Conservation (phyloP, 1,284 basidiomycete species). For the Pseudozyma sp. region DNA sequence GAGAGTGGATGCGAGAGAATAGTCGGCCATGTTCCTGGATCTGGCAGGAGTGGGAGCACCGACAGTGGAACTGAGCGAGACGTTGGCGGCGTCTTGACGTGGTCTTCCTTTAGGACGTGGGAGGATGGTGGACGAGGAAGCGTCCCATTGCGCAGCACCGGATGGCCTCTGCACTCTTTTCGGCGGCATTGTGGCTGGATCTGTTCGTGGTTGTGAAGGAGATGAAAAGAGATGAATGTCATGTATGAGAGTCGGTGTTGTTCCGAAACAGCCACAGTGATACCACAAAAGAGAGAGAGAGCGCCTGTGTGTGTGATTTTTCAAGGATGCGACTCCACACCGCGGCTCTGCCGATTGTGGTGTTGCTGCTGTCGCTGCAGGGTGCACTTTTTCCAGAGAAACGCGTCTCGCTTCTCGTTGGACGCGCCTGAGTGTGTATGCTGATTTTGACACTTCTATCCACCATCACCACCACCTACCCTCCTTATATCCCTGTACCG, state of each 20-base stretch:
- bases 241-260: neutral
- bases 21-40: conserved; percentile 1
- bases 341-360: neutral
- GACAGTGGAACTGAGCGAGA: conserved; percentile 37
- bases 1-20: conserved; percentile 33
- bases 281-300: neutral
- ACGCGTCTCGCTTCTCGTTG: neutral
- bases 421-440: neutral
- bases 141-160: conserved; percentile 9
- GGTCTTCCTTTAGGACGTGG: conserved; percentile 14
- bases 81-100: conserved; percentile 17
- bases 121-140: conserved; percentile 11
- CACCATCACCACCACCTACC: neutral
- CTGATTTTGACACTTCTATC: neutral
- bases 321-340: neutral
- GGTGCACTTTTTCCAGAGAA: neutral
- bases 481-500: no score
- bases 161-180: neutral
- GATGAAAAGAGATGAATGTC: neutral
- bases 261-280: no score
- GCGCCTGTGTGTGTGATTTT: conserved; percentile 2
- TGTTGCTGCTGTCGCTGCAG: neutral
- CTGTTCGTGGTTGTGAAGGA: neutral
- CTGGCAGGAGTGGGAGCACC: conserved; percentile 30
- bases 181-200: conserved; percentile 9